A percentile compares a stretch with the other conserved stretches of the same genome.
phyloP scores from a whole-genome alignment of 164 flowering plant species.

The Taxillus chinensis region DNA sequence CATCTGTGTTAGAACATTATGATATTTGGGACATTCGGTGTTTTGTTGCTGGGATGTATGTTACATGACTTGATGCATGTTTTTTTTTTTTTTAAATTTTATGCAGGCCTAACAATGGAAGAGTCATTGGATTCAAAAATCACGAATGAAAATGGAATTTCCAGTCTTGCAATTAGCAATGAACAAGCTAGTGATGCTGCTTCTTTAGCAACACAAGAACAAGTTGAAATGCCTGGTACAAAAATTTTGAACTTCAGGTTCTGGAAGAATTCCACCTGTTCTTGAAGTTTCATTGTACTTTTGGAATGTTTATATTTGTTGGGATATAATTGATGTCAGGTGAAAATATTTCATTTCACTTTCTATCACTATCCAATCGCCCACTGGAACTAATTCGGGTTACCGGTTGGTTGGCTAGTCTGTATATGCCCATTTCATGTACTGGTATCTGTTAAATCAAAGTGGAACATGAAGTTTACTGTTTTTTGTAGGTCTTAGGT shows the following conservation, averaged over 20 bases:
- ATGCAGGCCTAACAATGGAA: slow-evolving; percentile 34
- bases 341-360: background rate
- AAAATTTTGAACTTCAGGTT: slow-evolving; percentile 7
- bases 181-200: slow-evolving; percentile 8
- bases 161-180: slow-evolving; percentile 6
- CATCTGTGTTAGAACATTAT: too few relatives aligned
- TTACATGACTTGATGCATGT: too few relatives aligned
- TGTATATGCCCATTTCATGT: too few relatives aligned
- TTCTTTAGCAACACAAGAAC: slow-evolving; percentile 12
- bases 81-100: background rate
- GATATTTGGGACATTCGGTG: too few relatives aligned
- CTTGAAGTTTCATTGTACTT: background rate
- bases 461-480: too few relatives aligned
- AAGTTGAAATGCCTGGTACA: slow-evolving; percentile 7
- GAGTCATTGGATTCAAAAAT: background rate
- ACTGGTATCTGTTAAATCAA: too few relatives aligned
- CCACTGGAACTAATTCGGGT: too few relatives aligned
- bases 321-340: background rate
- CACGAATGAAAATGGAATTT: slow-evolving; percentile 3
- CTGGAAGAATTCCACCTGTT: slow-evolving; percentile 9
- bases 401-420: too few relatives aligned
- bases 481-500: too few relatives aligned
- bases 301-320: background rate
- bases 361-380: too few relatives aligned
- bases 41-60: too few relatives aligned